These are phyloP conservation scores for Aspergillus niger DNA, from an alignment of 2,329 filamentous ascomycete genomes.

Conservation along the genomic window DNA sequence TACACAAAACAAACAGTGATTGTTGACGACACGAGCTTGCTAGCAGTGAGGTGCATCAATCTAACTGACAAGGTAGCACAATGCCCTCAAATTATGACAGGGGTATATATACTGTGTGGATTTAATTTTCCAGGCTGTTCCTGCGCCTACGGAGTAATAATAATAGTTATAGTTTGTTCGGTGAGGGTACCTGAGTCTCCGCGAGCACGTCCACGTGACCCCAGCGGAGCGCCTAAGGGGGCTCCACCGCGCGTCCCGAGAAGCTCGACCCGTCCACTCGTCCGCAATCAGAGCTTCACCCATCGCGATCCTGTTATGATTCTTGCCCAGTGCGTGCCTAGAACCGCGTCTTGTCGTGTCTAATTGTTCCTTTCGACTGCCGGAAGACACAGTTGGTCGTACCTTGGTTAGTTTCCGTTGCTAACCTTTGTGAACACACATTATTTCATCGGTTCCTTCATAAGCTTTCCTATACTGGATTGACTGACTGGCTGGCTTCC, in stretches of 20 bases:
- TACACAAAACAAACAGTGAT: background rate
- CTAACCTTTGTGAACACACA: background rate
- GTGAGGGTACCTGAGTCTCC: background rate
- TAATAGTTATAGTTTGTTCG: too few species aligned
- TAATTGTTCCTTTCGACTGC: background rate
- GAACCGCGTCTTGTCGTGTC: background rate
- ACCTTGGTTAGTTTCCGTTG: background rate
- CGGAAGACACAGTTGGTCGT: background rate
- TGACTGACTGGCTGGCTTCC: slow-evolving; percentile 4
- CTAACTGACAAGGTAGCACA: background rate
- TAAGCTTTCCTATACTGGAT: background rate
- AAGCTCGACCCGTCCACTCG: slow-evolving; percentile 6
- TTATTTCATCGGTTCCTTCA: background rate
- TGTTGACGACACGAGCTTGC: background rate
- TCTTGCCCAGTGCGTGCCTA: background rate
- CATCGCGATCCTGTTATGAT: background rate
- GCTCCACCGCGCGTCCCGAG: slow-evolving; percentile 11
- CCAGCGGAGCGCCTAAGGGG: background rate
- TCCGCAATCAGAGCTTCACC: slow-evolving; percentile 13
- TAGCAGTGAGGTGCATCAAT: too few species aligned
- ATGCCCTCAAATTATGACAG: background rate
- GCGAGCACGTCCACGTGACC: background rate
- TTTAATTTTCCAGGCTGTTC: background rate
- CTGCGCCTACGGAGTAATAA: background rate
- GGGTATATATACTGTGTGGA: background rate